Evolutionary conservation across 495 filamentous ascomycete species (phyloP).

Genomic region (Aspergillus baeticus): DNA sequence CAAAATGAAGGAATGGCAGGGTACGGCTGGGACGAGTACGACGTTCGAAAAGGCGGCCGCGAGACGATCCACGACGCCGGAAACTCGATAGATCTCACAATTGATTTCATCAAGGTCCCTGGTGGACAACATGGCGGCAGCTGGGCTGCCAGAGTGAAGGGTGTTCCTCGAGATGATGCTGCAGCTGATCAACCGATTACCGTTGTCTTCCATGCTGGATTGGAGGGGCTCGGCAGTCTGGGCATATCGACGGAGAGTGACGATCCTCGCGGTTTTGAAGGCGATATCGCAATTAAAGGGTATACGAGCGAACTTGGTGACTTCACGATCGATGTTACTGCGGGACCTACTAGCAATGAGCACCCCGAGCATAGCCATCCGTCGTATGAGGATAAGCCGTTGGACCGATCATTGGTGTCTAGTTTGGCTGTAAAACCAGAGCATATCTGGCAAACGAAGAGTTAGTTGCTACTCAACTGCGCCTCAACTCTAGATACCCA

Average conservation of each 20-base stretch:
- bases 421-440: constrained; percentile 67
- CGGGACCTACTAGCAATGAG: constrained; percentile 60
- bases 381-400: constrained; percentile 67
- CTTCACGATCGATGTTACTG: constrained; percentile 78
- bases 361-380: constrained; percentile 62
- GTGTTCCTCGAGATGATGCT: constrained; percentile 70
- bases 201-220: constrained; percentile 73
- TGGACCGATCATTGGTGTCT: constrained; percentile 72
- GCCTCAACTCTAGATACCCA: background rate
- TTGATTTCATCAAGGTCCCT: constrained; percentile 89
- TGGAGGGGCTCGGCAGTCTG: constrained; percentile 74
- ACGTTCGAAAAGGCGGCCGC: constrained; percentile 78
- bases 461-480: constrained; percentile 25
- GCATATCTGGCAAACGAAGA: constrained; percentile 83
- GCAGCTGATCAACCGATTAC: constrained; percentile 66
- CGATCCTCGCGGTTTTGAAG: constrained; percentile 60
- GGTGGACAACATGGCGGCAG: constrained; percentile 84
- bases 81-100: constrained; percentile 86
- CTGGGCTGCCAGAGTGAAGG: constrained; percentile 89
- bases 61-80: constrained; percentile 87
- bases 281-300: constrained; percentile 73
- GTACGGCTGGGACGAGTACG: constrained; percentile 97
- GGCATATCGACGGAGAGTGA: constrained; percentile 53
- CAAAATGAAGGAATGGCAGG: constrained; percentile 92
- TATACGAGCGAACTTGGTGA: constrained; percentile 73